Percentiles rank a stretch among this genome's conserved stretches.
These are phyloP conservation scores for Stereum hirsutum DNA, from an alignment of 1,284 basidiomycete genomes.

Conservation along the genomic window DNA sequence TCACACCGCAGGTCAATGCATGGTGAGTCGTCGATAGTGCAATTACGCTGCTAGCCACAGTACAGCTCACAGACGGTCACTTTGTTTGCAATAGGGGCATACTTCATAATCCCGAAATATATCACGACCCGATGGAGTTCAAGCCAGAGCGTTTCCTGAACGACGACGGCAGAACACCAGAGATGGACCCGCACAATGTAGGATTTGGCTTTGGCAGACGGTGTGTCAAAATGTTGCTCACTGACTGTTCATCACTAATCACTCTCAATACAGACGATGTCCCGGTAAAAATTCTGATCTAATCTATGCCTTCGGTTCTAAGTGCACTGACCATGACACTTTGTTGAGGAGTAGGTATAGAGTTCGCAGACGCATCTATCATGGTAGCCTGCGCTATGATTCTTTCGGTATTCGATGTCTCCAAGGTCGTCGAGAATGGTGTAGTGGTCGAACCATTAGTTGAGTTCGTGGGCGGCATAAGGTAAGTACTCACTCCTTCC, in stretches of 20 bases:
- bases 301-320: neutral
- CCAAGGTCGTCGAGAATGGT: constrained; percentile 3
- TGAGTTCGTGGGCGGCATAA: neutral
- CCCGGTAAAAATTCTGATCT: too few relatives aligned
- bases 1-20: too few relatives aligned
- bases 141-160: constrained; percentile 3
- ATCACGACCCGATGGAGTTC: constrained; percentile 1
- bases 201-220: constrained; percentile 6
- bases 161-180: neutral
- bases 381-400: neutral
- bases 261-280: too few relatives aligned
- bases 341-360: neutral
- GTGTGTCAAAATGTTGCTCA: too few relatives aligned
- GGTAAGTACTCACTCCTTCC: too few relatives aligned
- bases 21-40: too few relatives aligned
- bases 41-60: too few relatives aligned
- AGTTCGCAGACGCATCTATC: constrained; percentile 1
- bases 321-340: neutral
- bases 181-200: constrained; percentile 1
- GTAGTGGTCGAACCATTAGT: constrained; percentile 1
- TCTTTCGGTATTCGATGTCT: constrained; percentile 4
- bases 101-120: constrained; percentile 4
- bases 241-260: too few relatives aligned
- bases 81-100: neutral
- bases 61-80: neutral